These are phyloP conservation scores for Boletus sp. DNA, from an alignment of 1,284 basidiomycete genomes.

Conservation along the genomic window DNA sequence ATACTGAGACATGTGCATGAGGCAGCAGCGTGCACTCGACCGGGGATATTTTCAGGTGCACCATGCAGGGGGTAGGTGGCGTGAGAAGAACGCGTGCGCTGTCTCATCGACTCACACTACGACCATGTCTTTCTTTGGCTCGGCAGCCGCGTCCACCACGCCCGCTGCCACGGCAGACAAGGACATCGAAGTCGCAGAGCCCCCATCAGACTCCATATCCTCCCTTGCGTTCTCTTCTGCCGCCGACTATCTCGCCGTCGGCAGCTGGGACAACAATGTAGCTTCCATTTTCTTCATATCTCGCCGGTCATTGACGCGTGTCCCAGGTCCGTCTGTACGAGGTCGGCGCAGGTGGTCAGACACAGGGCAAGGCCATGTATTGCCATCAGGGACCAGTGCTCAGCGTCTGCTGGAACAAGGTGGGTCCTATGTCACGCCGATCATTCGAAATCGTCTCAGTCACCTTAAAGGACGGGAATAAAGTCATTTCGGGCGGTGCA, in stretches of 20 bases:
- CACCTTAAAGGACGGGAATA: conserved; percentile 59
- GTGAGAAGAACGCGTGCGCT: conserved; percentile 1
- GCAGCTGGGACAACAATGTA: conserved; percentile 62
- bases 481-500: conserved; percentile 74
- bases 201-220: conserved; percentile 58
- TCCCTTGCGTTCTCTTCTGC: conserved; percentile 47
- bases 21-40: conserved; percentile 25
- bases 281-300: neutral
- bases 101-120: neutral
- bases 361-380: conserved; percentile 76
- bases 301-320: conserved; percentile 6
- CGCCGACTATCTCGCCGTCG: conserved; percentile 55
- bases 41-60: too few relatives aligned
- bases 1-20: conserved; percentile 25
- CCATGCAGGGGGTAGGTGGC: too few relatives aligned
- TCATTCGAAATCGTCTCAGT: conserved; percentile 7
- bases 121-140: conserved; percentile 31
- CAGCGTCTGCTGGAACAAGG: conserved; percentile 76
- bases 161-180: conserved; percentile 32
- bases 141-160: conserved; percentile 21
- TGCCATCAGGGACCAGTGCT: conserved; percentile 76
- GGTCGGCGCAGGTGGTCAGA: conserved; percentile 50
- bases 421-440: conserved; percentile 20
- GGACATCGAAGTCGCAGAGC: conserved; percentile 57
- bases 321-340: conserved; percentile 54